Percentiles rank a stretch among this genome's conserved stretches.
Conservation (phyloP, 139 green algal species). For the Chlorella sp. region DNA sequence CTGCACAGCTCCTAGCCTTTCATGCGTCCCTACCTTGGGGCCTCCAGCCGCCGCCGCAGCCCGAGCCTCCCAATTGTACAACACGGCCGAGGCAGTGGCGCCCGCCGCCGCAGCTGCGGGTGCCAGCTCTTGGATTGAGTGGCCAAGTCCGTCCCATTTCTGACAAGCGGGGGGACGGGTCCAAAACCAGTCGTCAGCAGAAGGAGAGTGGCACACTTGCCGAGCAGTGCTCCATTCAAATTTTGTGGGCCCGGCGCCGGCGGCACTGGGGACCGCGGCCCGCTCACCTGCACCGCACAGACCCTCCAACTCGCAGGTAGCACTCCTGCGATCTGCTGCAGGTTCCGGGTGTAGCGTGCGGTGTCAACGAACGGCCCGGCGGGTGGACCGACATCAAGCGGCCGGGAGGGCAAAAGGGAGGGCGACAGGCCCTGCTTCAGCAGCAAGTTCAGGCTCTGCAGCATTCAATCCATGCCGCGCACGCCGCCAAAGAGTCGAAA, state of each 20-base stretch:
- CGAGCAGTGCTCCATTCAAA: background rate
- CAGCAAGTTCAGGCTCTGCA: too few species aligned
- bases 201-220: too few species aligned
- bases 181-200: too few species aligned
- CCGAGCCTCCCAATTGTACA: background rate
- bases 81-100: background rate
- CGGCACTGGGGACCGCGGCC: background rate
- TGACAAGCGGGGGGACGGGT: background rate
- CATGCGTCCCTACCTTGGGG: background rate
- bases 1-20: too few species aligned
- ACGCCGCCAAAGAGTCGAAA: too few species aligned
- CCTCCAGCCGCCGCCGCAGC: background rate
- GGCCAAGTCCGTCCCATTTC: conserved; percentile 4
- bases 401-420: too few species aligned
- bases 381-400: too few species aligned
- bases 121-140: background rate
- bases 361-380: too few species aligned
- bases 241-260: background rate
- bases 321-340: too few species aligned
- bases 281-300: background rate
- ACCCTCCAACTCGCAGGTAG: background rate
- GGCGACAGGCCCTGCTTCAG: too few species aligned
- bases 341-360: too few species aligned
- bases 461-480: too few species aligned
- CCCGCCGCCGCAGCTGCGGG: background rate